Evolutionary conservation across 129 eudicot species (phyloP).

Genomic region (Glebionis coronaria): DNA sequence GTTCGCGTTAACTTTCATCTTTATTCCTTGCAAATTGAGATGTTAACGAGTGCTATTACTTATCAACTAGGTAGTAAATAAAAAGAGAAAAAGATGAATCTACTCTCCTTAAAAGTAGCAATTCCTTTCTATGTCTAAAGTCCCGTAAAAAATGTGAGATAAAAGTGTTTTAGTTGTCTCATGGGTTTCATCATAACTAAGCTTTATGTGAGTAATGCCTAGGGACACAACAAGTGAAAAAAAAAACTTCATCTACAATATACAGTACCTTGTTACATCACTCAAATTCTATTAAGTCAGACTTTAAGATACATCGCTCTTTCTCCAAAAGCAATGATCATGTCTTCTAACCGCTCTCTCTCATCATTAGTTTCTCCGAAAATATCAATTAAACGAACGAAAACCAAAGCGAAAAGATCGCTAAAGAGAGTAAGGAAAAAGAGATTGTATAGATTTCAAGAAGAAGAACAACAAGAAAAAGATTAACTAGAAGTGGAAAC

Average conservation of each 20-base stretch:
- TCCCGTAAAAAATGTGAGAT: background rate
- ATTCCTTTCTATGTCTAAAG: constrained; percentile 15
- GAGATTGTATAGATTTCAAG: background rate
- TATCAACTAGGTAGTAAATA: too few relatives aligned
- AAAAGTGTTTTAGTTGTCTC: constrained; percentile 9
- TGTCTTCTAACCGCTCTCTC: constrained; percentile 39
- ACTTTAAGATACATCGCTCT: constrained; percentile 17
- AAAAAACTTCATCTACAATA: too few relatives aligned
- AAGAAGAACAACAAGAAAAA: constrained; percentile 17
- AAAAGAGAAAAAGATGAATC: too few relatives aligned
- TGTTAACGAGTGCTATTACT: too few relatives aligned
- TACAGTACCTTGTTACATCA: constrained; percentile 22
- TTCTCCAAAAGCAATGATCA: constrained; percentile 31
- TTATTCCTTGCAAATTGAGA: too few relatives aligned
- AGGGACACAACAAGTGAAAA: constrained; percentile 27
- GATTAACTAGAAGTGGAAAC: constrained; percentile 2
- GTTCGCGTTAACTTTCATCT: too few relatives aligned
- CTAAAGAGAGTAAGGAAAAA: constrained; percentile 23
- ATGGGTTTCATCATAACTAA: constrained; percentile 33
- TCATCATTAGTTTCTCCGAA: constrained; percentile 33
- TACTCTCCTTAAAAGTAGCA: too few relatives aligned
- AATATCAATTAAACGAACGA: constrained; percentile 26
- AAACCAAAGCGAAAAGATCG: constrained; percentile 22
- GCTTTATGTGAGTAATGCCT: constrained; percentile 31
- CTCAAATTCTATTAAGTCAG: constrained; percentile 23